Conservation (phyloP, 192 early-diverging fungal genomes). For the Phycomyces nitens region DNA sequence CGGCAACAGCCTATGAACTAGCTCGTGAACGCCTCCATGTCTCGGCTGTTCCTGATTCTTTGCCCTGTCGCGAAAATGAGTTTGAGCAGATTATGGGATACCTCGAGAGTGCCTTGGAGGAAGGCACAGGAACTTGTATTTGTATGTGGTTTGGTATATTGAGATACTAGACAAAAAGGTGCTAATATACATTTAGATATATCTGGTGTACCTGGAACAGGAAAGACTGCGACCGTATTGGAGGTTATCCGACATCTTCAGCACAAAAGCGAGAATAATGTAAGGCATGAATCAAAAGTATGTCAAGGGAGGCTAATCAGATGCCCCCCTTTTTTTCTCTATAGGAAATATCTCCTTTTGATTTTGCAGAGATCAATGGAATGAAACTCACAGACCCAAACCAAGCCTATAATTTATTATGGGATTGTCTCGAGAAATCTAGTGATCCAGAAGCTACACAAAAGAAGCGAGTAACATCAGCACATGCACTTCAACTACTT, state of each 20-base stretch:
- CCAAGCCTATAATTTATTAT: constrained; percentile 82
- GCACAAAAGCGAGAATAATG: constrained; percentile 53
- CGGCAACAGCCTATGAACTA: constrained; percentile 50
- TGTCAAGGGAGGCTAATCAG: background rate
- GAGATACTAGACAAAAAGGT: background rate
- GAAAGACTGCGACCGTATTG: constrained; percentile 93
- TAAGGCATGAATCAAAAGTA: constrained; percentile 32
- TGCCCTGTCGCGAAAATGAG: constrained; percentile 95
- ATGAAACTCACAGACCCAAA: constrained; percentile 94
- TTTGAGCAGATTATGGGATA: constrained; percentile 77
- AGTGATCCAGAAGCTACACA: constrained; percentile 24
- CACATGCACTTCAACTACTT: constrained; percentile 76
- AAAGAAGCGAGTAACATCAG: constrained; percentile 59
- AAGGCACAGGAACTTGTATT: constrained; percentile 80
- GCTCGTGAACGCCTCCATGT: constrained; percentile 84
- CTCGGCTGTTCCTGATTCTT: constrained; percentile 79
- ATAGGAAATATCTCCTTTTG: constrained; percentile 66
- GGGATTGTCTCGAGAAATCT: constrained; percentile 62
- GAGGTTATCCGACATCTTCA: constrained; percentile 77
- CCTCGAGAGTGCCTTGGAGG: constrained; percentile 75
- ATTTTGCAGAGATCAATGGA: constrained; percentile 95
- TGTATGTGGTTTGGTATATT: constrained; percentile 49
- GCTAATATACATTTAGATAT: constrained; percentile 58
- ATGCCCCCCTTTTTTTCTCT: background rate
- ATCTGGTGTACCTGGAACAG: constrained; percentile 94